These are phyloP conservation scores for Xylaria scruposa DNA, from an alignment of 495 filamentous ascomycete genomes.

Conservation along the genomic window DNA sequence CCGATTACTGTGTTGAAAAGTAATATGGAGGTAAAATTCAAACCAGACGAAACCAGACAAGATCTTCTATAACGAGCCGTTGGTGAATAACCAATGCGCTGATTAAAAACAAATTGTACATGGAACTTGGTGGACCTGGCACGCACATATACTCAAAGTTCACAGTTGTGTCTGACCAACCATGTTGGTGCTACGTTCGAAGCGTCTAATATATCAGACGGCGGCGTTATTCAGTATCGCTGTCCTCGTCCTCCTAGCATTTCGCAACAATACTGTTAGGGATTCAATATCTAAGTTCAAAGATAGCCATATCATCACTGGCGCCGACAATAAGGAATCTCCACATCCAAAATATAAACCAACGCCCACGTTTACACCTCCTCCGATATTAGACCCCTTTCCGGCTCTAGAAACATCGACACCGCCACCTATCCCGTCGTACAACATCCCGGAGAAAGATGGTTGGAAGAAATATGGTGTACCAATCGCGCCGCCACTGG, in stretches of 20 bases:
- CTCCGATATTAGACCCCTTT: slow-evolving; percentile 47
- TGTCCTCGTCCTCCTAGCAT: slow-evolving; percentile 12
- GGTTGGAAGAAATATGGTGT: slow-evolving; percentile 46
- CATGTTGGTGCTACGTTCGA: slow-evolving; percentile 16
- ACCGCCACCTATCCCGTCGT: slow-evolving; percentile 52
- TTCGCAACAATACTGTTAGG: background rate
- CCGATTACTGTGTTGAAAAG: background rate
- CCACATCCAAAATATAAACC: slow-evolving; percentile 43
- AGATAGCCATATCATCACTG: background rate
- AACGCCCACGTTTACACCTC: slow-evolving; percentile 42
- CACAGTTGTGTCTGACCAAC: background rate
- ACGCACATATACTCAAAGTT: background rate
- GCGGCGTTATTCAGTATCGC: slow-evolving; percentile 6
- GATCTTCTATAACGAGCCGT: background rate
- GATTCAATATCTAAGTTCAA: slow-evolving; percentile 21
- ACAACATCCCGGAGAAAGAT: slow-evolving; percentile 47
- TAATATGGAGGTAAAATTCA: background rate
- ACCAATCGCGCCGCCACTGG: slow-evolving; percentile 53
- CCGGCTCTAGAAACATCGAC: slow-evolving; percentile 43
- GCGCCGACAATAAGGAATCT: background rate
- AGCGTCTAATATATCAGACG: slow-evolving; percentile 6
- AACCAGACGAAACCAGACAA: background rate
- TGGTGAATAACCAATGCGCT: background rate
- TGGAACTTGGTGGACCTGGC: background rate
- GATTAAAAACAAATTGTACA: background rate